phyloP scores from a whole-genome alignment of 164 flowering plant species.

The Stephania japonica region DNA sequence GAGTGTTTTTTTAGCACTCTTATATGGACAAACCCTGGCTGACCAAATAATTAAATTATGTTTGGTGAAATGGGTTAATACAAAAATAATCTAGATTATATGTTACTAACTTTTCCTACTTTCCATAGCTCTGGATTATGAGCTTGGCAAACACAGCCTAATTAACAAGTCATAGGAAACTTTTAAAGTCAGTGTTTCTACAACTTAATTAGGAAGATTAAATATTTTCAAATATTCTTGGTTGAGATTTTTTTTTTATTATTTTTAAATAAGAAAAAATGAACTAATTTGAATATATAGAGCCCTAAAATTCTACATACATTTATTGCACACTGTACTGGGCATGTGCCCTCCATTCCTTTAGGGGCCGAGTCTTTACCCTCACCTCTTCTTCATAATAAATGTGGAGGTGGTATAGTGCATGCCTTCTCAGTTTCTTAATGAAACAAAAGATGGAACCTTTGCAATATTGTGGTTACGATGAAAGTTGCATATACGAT shows the following conservation, averaged over 20 bases:
- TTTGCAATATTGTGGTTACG: background rate
- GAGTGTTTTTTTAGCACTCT: background rate
- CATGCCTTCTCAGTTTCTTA: background rate
- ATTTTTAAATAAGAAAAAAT: too few species aligned
- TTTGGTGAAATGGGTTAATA: too few species aligned
- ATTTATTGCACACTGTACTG: slow-evolving; percentile 21
- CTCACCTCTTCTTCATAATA: slow-evolving; percentile 10
- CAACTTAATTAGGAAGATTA: too few species aligned
- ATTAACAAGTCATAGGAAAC: too few species aligned
- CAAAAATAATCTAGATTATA: too few species aligned
- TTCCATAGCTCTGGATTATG: background rate
- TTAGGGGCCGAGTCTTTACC: background rate
- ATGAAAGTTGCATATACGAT: background rate
- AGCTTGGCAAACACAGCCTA: too few species aligned
- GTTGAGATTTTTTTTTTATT: too few species aligned
- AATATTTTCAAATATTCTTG: too few species aligned
- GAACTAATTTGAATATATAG: background rate
- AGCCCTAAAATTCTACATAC: slow-evolving; percentile 9
- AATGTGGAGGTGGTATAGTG: slow-evolving; percentile 2
- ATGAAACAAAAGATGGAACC: background rate
- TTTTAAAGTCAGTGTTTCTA: too few species aligned
- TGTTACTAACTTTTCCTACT: background rate
- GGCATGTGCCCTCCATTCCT: slow-evolving; percentile 28
- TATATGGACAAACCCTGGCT: background rate
- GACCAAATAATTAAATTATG: too few species aligned